phyloP scores from a whole-genome alignment of 371 early-diverging fungal species.

The Mucor sp. region DNA sequence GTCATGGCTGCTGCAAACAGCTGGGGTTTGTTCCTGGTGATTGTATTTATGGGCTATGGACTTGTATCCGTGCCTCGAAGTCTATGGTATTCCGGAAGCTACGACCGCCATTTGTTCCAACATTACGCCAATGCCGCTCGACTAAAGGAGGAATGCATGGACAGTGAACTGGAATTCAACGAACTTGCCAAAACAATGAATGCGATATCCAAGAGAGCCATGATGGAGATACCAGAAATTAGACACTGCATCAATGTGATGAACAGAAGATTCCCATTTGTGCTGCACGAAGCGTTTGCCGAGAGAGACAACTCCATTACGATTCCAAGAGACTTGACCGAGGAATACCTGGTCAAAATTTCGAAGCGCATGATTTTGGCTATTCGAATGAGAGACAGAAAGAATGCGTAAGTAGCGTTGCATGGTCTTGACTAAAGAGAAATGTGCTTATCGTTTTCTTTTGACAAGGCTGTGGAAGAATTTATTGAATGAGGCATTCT shows the following conservation, averaged over 20 bases:
- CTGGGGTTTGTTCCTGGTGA: conserved; percentile 88
- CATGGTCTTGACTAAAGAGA: background rate
- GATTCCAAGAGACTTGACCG: conserved; percentile 52
- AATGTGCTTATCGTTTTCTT: background rate
- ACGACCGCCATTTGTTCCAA: conserved; percentile 59
- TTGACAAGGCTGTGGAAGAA: conserved; percentile 63
- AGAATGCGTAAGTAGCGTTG: conserved; percentile 61
- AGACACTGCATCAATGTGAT: conserved; percentile 59
- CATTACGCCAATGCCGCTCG: conserved; percentile 70
- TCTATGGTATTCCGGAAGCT: conserved; percentile 78
- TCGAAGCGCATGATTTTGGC: conserved; percentile 61
- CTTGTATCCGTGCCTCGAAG: conserved; percentile 86
- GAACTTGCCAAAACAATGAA: conserved; percentile 63
- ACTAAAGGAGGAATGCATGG: conserved; percentile 76
- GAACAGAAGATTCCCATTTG: conserved; percentile 52
- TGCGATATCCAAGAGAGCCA: conserved; percentile 27
- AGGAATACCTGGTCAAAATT: conserved; percentile 59
- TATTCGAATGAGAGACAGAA: conserved; percentile 60
- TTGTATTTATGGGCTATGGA: conserved; percentile 91
- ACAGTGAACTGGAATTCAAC: conserved; percentile 73
- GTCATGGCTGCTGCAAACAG: conserved; percentile 94
- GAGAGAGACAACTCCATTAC: conserved; percentile 32
- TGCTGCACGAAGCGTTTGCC: conserved; percentile 29
- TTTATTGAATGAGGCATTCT: conserved; percentile 65
- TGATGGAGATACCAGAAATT: conserved; percentile 39